A percentile compares a stretch with the other conserved stretches of the same genome.
These are phyloP conservation scores for Phialemoniopsis sp. DNA, from an alignment of 2,329 filamentous ascomycete species.

Conservation along the genomic window DNA sequence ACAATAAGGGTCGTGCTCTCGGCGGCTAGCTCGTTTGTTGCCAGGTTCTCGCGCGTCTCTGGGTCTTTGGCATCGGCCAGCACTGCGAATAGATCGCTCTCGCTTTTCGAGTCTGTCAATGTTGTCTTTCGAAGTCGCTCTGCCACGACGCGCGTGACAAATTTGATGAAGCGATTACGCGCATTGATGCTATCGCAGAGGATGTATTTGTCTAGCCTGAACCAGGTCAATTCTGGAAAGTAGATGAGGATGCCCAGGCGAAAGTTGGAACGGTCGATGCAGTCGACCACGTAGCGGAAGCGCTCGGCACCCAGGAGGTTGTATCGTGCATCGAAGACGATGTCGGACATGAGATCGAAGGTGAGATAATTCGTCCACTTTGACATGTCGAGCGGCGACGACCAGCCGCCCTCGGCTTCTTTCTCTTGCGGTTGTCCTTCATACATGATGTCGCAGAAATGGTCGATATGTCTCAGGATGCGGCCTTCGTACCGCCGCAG, in stretches of 20 bases:
- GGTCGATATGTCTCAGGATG: constrained; percentile 61
- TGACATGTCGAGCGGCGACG: constrained; percentile 55
- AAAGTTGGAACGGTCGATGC: too few species aligned
- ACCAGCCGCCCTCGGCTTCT: constrained; percentile 40
- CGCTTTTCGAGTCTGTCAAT: too few species aligned
- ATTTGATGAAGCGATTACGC: too few species aligned
- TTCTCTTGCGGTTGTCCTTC: constrained; percentile 34
- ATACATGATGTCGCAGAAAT: constrained; percentile 43
- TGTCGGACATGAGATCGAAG: constrained; percentile 36
- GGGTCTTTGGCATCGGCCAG: constrained; percentile 68
- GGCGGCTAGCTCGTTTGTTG: constrained; percentile 44
- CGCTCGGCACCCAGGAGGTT: too few species aligned
- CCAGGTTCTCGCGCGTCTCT: constrained; percentile 64
- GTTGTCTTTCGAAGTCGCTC: too few species aligned
- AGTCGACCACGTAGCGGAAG: too few species aligned
- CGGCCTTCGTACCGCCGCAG: constrained; percentile 66
- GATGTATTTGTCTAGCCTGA: too few species aligned
- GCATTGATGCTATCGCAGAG: too few species aligned
- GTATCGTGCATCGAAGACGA: too few species aligned
- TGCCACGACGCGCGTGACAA: too few species aligned
- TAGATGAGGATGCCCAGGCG: too few species aligned
- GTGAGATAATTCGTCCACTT: constrained; percentile 60
- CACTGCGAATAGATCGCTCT: constrained; percentile 53
- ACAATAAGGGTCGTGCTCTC: not conserved
- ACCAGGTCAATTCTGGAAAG: too few species aligned